These are phyloP conservation scores for Tricholoma bakamatsutake DNA, from an alignment of 768 basidiomycete species.

Conservation along the genomic window DNA sequence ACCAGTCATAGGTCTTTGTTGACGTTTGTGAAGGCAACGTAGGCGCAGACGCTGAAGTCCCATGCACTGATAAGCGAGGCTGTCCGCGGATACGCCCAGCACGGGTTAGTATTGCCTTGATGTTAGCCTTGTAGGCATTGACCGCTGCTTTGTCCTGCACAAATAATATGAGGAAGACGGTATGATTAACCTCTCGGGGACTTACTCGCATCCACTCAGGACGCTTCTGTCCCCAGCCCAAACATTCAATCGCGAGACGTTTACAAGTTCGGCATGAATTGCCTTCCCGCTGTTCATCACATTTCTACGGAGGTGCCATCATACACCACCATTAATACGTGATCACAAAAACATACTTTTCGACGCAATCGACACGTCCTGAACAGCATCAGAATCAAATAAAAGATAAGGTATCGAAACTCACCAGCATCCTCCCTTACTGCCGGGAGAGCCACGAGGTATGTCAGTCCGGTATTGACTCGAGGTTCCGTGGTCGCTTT, in stretches of 20 bases:
- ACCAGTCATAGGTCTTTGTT: constrained; percentile 21
- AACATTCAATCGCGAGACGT: constrained; percentile 73
- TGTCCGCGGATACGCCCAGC: constrained; percentile 81
- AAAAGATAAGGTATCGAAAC: constrained; percentile 23
- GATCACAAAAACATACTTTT: constrained; percentile 47
- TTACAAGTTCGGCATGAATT: constrained; percentile 79
- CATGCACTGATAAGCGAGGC: constrained; percentile 52
- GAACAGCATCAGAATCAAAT: constrained; percentile 7
- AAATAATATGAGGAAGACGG: constrained; percentile 10
- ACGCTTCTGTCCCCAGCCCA: constrained; percentile 79
- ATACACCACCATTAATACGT: background rate
- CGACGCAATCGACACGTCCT: constrained; percentile 83
- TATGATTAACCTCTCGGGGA: constrained; percentile 7
- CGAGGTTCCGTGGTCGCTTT: constrained; percentile 39
- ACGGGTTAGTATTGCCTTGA: constrained; percentile 73
- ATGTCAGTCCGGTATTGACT: constrained; percentile 42
- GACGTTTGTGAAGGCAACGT: constrained; percentile 19
- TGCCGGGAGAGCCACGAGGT: constrained; percentile 46
- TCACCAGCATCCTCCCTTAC: constrained; percentile 78
- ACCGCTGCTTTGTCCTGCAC: constrained; percentile 75
- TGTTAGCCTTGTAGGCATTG: constrained; percentile 76
- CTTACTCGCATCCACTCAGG: constrained; percentile 85
- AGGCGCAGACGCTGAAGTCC: constrained; percentile 19
- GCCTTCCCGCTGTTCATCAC: constrained; percentile 78
- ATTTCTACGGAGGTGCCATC: constrained; percentile 53